Evolutionary conservation across 2,329 filamentous ascomycete species (phyloP).

Genomic region (Fusarium sp.): DNA sequence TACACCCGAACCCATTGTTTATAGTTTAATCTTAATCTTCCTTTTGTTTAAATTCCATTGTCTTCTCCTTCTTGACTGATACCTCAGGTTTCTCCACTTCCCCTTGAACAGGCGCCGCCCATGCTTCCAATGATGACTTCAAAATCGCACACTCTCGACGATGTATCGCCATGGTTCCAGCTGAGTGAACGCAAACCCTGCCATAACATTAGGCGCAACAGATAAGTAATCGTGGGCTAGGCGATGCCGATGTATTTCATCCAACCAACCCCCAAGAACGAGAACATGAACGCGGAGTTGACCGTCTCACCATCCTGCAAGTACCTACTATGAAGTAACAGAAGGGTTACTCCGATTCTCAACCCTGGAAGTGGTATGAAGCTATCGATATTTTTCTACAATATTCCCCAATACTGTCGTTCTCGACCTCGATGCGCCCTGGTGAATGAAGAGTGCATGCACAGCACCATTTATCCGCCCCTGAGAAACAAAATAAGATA

Average conservation of each 20-base stretch:
- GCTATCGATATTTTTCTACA: not conserved
- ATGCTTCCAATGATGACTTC: not conserved
- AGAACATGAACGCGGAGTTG: not conserved
- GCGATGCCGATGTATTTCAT: not conserved
- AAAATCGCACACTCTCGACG: not conserved
- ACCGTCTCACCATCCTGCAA: not conserved
- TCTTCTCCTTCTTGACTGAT: not conserved
- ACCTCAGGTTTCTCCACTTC: not conserved
- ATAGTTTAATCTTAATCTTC: not conserved
- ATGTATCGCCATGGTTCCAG: not conserved
- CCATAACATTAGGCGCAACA: not conserved
- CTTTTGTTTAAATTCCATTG: not conserved
- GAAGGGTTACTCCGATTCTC: not conserved
- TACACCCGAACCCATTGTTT: not conserved
- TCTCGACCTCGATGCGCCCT: not conserved
- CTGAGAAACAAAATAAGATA: not conserved
- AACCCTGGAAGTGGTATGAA: no score
- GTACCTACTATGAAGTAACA: not conserved
- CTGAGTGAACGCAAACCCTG: not conserved
- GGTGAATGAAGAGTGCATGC: not conserved
- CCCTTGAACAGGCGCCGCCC: no score
- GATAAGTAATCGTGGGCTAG: not conserved
- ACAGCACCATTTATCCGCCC: not conserved
- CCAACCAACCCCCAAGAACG: not conserved
- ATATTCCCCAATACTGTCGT: not conserved